Base-by-base conservation (phyloP, 768 basidiomycete species). In the Xerocomellus chrysenteron region DNA sequence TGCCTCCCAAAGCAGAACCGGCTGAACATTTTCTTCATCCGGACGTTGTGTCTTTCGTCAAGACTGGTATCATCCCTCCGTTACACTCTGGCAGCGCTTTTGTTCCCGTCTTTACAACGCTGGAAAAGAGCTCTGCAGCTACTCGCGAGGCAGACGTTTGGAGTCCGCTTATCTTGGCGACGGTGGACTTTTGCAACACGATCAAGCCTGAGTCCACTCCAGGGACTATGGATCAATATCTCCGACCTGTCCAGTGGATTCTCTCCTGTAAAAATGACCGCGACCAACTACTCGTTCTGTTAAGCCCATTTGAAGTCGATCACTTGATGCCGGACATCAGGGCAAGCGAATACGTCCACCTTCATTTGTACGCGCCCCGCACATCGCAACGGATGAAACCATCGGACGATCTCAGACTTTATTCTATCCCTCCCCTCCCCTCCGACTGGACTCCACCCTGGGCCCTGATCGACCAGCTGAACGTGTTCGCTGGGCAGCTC, bases 331-430 rank as follows among this genome's bases (percentile, higher is more conserved):
- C 76, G 65, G 40, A 36, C 0, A 76, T 81, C 52, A 73, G 70
- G 16, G 26, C 30, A 12, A 72, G 70, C 59, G 57, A 66, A 12
- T 8, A 54, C 8, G 74, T 76, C 11, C 65, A 72, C 49, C 69
- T 80, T 9, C 78, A 79, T 58, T 30, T 74, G 1, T 80, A 80
- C 48, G 60, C 75, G 4, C 76, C 79, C 3, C 64, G 75, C 3
- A 73, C 74, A 42, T 70, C 65, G 4, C 50, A 63, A n/a, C 61
- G 61, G 2, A 75, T 74, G 71, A 62, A 64, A 24, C 57, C 74
- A 7, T 72, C 73, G 21, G 79, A 81, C 33, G 56, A 71, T 28
- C 64, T 69, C 5, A 36, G 7, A 3, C 54, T 67, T 0, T 50
- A 56, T 16, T 6, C 30, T 5, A 47, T 60, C 33, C 65, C 61